Base-by-base conservation (phyloP, 176 grass and related monocot genomes). In the Oryza coarctata region DNA sequence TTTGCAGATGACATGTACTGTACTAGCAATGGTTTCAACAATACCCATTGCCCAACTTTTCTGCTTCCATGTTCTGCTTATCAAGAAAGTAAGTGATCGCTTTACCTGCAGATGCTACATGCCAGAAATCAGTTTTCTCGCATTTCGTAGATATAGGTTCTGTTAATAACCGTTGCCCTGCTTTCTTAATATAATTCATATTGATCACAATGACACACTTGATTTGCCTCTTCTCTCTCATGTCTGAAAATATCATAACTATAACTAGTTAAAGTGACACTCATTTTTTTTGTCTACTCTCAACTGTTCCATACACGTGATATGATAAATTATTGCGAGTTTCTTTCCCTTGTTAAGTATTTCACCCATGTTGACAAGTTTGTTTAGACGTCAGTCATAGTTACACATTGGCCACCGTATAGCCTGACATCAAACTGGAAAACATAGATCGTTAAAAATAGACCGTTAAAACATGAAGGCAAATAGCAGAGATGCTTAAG, bases 21-120 rank as follows among this genome's bases (percentile, higher is more conserved):
- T 90, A 28, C 86, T 94, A 34, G 92, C 92, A 57, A 84, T 94
- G 83, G 8, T 91, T 68, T 88, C 92, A 39, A 91, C 92, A 72
- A 65, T 94, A 80, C 92, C 92, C 66, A 75, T 94, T 43, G 82
- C 87, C 22, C 92, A 94, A 68, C 92, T 94, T 82, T 85, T 94
- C 52, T 94, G 90, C 81, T 91, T 94, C 78, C 92, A 94, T 58
- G 78, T 94, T 82, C 92, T 94, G 71, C 78, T 94, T 63, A 89
- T 94, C 68, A 94, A 94, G 76, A 94, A 91, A 84, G 92, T 84
- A 65, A 84, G 65, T 32, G 23, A 58, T 61, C 15, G 7, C 49
- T 52, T 52, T 47, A 47, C 44, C 44, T 47, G 18, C 3, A 2
- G 49, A 52, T 52, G 49, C 5, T 52, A 52, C 22, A 11, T 50